Conservation (phyloP, 257 asterid species). For the Voacanga thouarsii region DNA sequence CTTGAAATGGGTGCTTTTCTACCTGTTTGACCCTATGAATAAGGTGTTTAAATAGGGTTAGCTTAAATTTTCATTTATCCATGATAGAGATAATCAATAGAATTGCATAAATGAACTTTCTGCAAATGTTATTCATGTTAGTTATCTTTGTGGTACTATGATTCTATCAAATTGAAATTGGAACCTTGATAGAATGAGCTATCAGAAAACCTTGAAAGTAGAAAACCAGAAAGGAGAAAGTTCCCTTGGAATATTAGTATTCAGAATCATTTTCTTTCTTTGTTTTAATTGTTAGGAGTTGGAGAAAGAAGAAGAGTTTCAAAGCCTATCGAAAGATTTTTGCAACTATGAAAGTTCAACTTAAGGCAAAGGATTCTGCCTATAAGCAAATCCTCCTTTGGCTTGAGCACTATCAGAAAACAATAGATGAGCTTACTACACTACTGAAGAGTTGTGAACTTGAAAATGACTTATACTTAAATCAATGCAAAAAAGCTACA, state of each 20-base stretch:
- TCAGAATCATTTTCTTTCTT: not conserved
- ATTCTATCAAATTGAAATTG: not conserved
- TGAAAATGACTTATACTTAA: slow-evolving; percentile 39
- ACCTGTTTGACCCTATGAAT: not conserved
- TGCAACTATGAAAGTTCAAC: slow-evolving; percentile 38
- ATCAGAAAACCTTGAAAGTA: not conserved
- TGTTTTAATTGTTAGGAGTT: slow-evolving; percentile 23
- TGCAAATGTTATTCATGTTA: not conserved
- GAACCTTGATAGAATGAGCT: not conserved
- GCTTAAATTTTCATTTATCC: not conserved
- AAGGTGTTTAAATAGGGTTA: no score
- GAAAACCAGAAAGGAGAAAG: no score
- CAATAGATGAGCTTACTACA: slow-evolving; percentile 37
- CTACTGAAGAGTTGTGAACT: slow-evolving; percentile 42
- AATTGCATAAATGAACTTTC: not conserved
- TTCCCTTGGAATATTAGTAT: not conserved
- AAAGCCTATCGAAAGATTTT: slow-evolving; percentile 40
- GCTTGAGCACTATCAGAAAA: slow-evolving; percentile 46
- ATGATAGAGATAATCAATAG: not conserved
- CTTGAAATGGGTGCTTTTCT: not conserved
- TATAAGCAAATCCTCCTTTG: slow-evolving; percentile 45
- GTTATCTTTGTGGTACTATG: not conserved
- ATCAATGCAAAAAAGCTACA: slow-evolving; percentile 31
- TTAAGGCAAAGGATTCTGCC: slow-evolving; percentile 54
- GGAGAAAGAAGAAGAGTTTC: slow-evolving; percentile 31